Conservation (phyloP, 2,329 filamentous ascomycete species). For the Cordyceps cateniannulata region DNA sequence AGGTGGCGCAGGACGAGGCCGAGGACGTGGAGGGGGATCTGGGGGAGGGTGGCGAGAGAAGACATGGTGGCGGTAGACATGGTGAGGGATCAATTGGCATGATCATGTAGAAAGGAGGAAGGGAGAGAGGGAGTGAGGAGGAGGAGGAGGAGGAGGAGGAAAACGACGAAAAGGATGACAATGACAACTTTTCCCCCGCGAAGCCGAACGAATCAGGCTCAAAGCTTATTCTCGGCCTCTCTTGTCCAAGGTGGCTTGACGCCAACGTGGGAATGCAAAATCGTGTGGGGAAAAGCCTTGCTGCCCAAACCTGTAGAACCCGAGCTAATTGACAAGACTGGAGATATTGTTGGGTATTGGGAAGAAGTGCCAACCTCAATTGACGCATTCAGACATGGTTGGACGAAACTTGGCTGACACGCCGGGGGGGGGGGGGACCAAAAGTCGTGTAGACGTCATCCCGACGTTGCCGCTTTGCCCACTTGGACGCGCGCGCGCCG, state of each 20-base stretch:
- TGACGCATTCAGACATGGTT: too few species aligned
- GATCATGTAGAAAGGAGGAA: neutral
- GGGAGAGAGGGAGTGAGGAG: too few species aligned
- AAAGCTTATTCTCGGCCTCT: conserved; percentile 1
- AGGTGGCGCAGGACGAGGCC: conserved; percentile 24
- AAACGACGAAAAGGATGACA: neutral
- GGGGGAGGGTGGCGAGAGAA: neutral
- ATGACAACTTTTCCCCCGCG: neutral
- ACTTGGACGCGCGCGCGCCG: neutral
- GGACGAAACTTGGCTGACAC: too few species aligned
- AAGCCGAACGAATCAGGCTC: neutral
- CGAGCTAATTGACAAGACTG: too few species aligned
- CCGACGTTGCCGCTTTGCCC: conserved; percentile 5
- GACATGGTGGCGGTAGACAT: neutral
- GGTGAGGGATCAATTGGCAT: neutral
- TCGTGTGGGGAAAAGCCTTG: neutral
- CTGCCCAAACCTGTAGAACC: too few species aligned
- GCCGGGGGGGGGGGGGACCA: neutral
- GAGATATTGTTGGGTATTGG: too few species aligned
- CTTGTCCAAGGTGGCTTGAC: neutral
- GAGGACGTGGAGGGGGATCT: conserved; percentile 10
- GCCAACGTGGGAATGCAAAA: neutral
- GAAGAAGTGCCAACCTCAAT: too few species aligned
- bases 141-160: neutral
- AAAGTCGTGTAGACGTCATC: conserved; percentile 3